Base-by-base conservation (phyloP, 495 filamentous ascomycete genomes). In the Apodospora peruviana region DNA sequence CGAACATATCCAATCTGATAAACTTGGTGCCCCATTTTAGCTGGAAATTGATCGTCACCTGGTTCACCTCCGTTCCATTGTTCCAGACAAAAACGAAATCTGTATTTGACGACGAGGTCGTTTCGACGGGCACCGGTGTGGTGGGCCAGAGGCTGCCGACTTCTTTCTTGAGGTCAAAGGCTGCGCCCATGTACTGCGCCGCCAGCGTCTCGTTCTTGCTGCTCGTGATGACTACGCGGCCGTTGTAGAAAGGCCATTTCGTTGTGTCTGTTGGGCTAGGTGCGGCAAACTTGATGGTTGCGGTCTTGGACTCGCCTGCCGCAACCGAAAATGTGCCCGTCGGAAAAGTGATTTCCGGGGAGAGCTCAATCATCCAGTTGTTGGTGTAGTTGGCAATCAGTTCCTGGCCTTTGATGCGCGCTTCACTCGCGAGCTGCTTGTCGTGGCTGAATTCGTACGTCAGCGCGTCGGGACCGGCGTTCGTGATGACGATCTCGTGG, bases 401-500 rank as follows among this genome's bases (percentile, higher is more conserved):
- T n/a, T n/a, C n/a, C n/a, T n/a, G n/a, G 11, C 32, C 32, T 2
- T 35, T n/a, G 32, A 7, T 35, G 32, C 32, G 2, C 5, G 32
- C 32, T 1, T 10, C 5, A 35, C 11, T 10, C 11, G 11, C 32
- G 32, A 32, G 11, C 2, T 11, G 32, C 2, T n/a, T 11, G 27
- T 35, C 32, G 5, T 35, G 32, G 1, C 2, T 2, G 32, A 75
- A 58, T 7, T 46, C 61, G 53, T 75, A 75, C 21, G 53, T 61
- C 40, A 65, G 57, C 10, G 57, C 56, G n/a, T 53, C 44, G 2
- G 38, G 46, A 5, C 65, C 73, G 25, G 61, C 61, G 56, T 76
- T 78, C 19, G 59, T 69, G 51, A 77, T 65, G 39, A 56, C 60
- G 45, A 77, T 55, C 7, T 50, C 59, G 42, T 69, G 66, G 9